These are phyloP conservation scores for Xylariaceae sp. DNA, from an alignment of 2,329 filamentous ascomycete species.

Conservation along the genomic window DNA sequence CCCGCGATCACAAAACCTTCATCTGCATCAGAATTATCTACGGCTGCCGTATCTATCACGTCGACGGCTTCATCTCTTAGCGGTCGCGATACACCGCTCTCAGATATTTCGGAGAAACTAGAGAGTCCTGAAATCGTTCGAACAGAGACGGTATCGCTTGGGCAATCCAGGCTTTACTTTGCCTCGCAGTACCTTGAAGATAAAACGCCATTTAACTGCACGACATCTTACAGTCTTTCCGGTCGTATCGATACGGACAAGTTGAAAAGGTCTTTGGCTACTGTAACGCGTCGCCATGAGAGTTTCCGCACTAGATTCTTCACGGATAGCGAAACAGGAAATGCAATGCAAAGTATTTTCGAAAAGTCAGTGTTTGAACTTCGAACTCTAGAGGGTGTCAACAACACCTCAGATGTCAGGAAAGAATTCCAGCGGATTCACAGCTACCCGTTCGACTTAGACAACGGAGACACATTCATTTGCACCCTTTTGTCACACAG, in stretches of 20 bases:
- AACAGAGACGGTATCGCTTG: slow-evolving; percentile 35
- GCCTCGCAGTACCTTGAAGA: slow-evolving; percentile 33
- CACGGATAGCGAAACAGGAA: slow-evolving; percentile 4
- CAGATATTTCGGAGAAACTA: not conserved
- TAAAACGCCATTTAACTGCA: slow-evolving; percentile 40
- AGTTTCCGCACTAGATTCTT: slow-evolving; percentile 31
- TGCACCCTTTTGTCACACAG: slow-evolving; percentile 28
- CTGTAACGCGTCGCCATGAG: slow-evolving; percentile 31
- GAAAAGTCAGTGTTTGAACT: not conserved
- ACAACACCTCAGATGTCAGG: not conserved
- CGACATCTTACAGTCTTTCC: slow-evolving; percentile 29
- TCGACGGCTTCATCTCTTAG: not conserved
- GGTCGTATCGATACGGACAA: slow-evolving; percentile 33
- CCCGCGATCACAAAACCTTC: too few species aligned
- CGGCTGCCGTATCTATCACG: too few species aligned
- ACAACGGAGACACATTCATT: slow-evolving; percentile 28
- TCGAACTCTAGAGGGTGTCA: not conserved
- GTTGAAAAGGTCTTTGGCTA: slow-evolving; percentile 35
- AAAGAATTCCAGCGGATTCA: not conserved
- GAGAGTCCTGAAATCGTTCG: not conserved
- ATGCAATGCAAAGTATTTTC: slow-evolving; percentile 1
- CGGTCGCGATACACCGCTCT: not conserved
- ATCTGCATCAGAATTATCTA: too few species aligned
- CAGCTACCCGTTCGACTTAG: slow-evolving; percentile 36
- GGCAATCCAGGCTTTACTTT: slow-evolving; percentile 40